These are phyloP conservation scores for Aegilops bicornis DNA, from an alignment of 176 grass and related monocot species.

Conservation along the genomic window DNA sequence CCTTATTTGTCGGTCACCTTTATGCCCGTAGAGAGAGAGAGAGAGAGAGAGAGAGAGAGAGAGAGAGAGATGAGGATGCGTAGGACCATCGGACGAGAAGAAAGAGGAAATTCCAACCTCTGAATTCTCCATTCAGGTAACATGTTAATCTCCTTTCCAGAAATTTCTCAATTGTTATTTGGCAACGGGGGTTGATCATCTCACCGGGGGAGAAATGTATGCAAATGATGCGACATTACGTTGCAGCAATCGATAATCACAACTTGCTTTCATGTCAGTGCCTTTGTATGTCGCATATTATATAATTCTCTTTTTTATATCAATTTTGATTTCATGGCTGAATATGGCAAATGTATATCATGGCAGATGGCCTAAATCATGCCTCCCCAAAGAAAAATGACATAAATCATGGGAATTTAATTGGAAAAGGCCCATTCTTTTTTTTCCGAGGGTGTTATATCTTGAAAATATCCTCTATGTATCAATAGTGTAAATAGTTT, in stretches of 20 bases:
- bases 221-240: background rate
- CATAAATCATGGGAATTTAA: background rate
- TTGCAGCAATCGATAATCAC: background rate
- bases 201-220: background rate
- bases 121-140: conserved; percentile 6
- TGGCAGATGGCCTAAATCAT: background rate
- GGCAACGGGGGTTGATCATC: background rate
- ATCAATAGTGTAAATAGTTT: background rate
- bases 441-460: background rate
- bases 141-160: background rate
- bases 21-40: background rate
- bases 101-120: background rate
- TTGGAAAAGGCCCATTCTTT: background rate
- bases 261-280: background rate
- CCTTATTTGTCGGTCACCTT: background rate
- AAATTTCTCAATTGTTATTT: background rate
- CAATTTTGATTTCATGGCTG: background rate
- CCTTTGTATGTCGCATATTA: background rate
- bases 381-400: background rate
- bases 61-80: background rate
- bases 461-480: background rate
- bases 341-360: background rate
- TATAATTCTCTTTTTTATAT: background rate
- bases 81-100: background rate
- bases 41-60: no score